Evolutionary conservation across 352 stramenopile genomes (phyloP).

Genomic region (Globisporangium orthogonon): DNA sequence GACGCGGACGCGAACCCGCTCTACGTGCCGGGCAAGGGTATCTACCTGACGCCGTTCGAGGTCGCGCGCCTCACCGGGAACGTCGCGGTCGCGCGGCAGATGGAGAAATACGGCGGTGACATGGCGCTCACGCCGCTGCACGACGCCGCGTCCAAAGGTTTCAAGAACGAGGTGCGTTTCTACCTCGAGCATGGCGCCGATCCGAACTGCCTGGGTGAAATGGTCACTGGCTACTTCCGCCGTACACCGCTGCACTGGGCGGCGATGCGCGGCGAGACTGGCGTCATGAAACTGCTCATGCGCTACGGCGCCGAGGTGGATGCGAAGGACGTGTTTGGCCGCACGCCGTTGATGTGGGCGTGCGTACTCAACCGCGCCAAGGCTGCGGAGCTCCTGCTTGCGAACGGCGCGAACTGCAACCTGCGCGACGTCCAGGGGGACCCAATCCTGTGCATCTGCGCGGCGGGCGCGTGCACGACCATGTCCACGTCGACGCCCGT

Average conservation of each 20-base stretch:
- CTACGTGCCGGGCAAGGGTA: slow-evolving; percentile 41
- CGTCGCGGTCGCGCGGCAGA: slow-evolving; percentile 51
- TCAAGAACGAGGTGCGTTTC: slow-evolving; percentile 52
- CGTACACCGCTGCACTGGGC: slow-evolving; percentile 77
- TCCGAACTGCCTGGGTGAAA: slow-evolving; percentile 60
- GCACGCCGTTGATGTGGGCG: slow-evolving; percentile 63
- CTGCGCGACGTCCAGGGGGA: slow-evolving; percentile 55
- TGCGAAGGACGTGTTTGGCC: slow-evolving; percentile 57
- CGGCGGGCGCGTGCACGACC: slow-evolving; percentile 30
- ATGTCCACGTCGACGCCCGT: slow-evolving; percentile 11
- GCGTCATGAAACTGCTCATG: slow-evolving; percentile 55
- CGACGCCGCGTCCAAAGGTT: slow-evolving; percentile 45
- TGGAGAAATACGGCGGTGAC: slow-evolving; percentile 75
- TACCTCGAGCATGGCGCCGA: slow-evolving; percentile 64
- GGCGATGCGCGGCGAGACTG: slow-evolving; percentile 61
- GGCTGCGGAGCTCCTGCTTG: slow-evolving; percentile 49
- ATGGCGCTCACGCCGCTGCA: slow-evolving; percentile 75
- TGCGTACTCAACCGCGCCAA: slow-evolving; percentile 64
- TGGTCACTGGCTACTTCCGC: slow-evolving; percentile 57
- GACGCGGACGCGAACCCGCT: slow-evolving; percentile 68
- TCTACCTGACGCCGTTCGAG: slow-evolving; percentile 67
- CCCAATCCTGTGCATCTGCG: slow-evolving; percentile 60
- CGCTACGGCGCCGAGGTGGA: slow-evolving; percentile 52
- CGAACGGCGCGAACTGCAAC: slow-evolving; percentile 49
- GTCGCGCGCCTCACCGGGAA: slow-evolving; percentile 60